Base-by-base conservation (phyloP, 1,139 yeast species). In the Candida sp. region DNA sequence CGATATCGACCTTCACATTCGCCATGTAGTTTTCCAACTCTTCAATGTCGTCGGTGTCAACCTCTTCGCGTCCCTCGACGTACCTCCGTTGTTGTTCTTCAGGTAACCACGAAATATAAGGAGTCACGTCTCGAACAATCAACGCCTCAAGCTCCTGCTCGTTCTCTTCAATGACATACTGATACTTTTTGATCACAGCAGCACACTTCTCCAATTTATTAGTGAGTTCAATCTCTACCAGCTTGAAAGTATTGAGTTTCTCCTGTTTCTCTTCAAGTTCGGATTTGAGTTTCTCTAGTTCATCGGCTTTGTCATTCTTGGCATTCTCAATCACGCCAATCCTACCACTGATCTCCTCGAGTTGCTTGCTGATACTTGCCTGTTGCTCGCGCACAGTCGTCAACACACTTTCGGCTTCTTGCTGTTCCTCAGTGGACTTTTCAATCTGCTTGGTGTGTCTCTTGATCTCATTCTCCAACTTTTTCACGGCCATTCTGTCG, bases 221-320 rank as follows among this genome's bases (percentile, higher is more conserved):
- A 42, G 78, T 80, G 27, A 88, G 67, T 59, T 89, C 96, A 47
- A 90, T 79, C 62, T 89, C 94, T 26, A 77, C 74, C n/a, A 91
- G 85, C 59, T 84, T 81, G 58, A 85, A 78, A 41, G 82, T 80
- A 56, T 86, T 85, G 49, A 87, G 80, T 47, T 78, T 73, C n/a
- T 72, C 75, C 49, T 77, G 78, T 59, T 80, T 75, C 33, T 75
- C 82, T 43, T 82, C 86, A 40, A 86, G 65, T 39, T 75, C 76
- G 5, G 68, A 70, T 53, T 80, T 79, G 31, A 80, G 58, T 3
- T 59, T 66, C 43, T 77, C 83, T 5, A 72, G 54, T 40, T 66
- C 65, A 9, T 67, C 68, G 42, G 75, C 75, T n/a, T 70, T 55
- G 1, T 68, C 67, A 35, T 71, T 73, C 42, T 69, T 73, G 23